Evolutionary conservation across 1,139 yeast genomes (phyloP).

Genomic region (Petasospora fabianii): DNA sequence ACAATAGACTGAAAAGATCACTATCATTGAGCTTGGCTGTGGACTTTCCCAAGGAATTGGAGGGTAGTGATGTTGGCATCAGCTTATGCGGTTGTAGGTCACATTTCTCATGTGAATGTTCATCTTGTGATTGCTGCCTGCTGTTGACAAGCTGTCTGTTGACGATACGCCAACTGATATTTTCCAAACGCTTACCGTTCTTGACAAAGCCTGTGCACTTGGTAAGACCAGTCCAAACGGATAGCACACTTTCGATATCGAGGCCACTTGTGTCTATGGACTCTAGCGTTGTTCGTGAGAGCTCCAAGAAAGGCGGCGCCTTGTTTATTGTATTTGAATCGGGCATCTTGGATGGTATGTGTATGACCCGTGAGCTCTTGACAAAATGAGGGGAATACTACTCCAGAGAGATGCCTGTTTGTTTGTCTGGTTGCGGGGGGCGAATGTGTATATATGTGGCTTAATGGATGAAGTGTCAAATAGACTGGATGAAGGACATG

Average conservation of each 20-base stretch:
- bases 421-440: too few relatives aligned
- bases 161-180: conserved; percentile 57
- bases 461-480: too few relatives aligned
- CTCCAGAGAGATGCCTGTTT: too few relatives aligned
- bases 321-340: conserved; percentile 24
- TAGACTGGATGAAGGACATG: too few relatives aligned
- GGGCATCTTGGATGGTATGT: conserved; percentile 7
- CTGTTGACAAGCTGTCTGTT: conserved; percentile 40
- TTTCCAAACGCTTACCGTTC: conserved; percentile 54
- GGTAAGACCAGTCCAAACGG: conserved; percentile 52
- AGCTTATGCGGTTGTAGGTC: not conserved
- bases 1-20: conserved; percentile 25
- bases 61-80: conserved; percentile 8
- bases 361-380: not conserved
- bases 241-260: conserved; percentile 42
- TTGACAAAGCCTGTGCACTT: conserved; percentile 48
- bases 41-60: conserved; percentile 15
- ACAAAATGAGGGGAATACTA: not conserved
- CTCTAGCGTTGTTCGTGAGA: conserved; percentile 33
- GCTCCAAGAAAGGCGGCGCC: conserved; percentile 37
- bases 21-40: conserved; percentile 25
- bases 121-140: conserved; percentile 9
- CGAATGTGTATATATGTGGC: too few relatives aligned
- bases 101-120: not conserved
- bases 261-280: conserved; percentile 30